Evolutionary conservation across 768 basidiomycete genomes (phyloP), one percentile per base, ranked within the genome.

Genomic region (Rhizopogon vinicolor): DNA sequence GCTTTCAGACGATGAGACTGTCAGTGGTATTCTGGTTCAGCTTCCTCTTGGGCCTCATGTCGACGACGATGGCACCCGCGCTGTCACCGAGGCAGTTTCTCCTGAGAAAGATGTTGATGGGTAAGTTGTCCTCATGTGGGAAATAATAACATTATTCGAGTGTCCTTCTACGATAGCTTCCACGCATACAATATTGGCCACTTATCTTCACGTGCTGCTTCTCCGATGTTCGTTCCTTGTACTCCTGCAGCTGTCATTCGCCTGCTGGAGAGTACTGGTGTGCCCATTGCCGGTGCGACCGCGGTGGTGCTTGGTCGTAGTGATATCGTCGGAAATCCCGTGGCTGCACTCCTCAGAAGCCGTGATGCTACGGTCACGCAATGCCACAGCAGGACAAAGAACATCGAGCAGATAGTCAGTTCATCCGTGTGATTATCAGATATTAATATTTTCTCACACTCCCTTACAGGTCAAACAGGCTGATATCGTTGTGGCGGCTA

Each of bases 111-210:
- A 99, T 63, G 89, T 99, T 57, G 97, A 99, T 71, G 97, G 94
- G 92, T 94, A 63, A 54, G 79, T 71, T 41, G 44, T 60, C 33
- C 40, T 56, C 55, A 53, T 52, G 25, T 59, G 56, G 41, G 58
- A 59, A 52, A 57, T 42, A 37, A 9, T 5, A 14, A 8, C 44
- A n/a, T 40, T 14, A 25, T 39, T 35, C 41, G 49, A 51, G 56
- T 43, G 28, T 22, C 16, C 41, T 7, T 16, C 52, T 35, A 41
- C 37, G 37, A 51, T 59, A 94, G 96, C 28, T 99, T 99, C 79
- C 93, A 98, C 75, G 93, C 96, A 5, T 95, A 96, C 73, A 99
- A 98, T 72, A 97, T 98, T 58, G 96, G 97, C 14, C 89, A 93
- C 62, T 80, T 99, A 44, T 87, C 91, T 44, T 97, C 94, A 44